Conservation (phyloP, 202 grass and related monocot genomes). For the Saccharum hybrid region DNA sequence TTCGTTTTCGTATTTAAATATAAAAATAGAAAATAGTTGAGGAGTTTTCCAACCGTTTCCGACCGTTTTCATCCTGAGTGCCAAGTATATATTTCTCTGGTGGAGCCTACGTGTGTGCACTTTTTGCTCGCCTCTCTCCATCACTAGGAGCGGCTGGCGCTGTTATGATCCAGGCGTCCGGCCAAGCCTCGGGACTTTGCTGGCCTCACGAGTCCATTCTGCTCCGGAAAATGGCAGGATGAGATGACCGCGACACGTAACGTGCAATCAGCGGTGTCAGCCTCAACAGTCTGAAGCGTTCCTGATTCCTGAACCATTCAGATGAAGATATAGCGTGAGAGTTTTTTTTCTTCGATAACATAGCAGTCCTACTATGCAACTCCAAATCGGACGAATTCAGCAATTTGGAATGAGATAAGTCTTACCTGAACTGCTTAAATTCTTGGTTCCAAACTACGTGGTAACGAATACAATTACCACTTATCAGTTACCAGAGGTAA, state of each 20-base stretch:
- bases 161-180: conserved; percentile 34
- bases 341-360: not conserved
- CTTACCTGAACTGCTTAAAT: conserved; percentile 33
- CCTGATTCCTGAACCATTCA: conserved; percentile 10
- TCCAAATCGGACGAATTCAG: not conserved
- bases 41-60: no score
- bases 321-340: conserved; percentile 29
- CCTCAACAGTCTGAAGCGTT: conserved; percentile 11
- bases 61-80: no score
- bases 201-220: conserved; percentile 44
- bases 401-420: not conserved
- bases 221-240: conserved; percentile 19
- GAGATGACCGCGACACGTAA: conserved; percentile 35
- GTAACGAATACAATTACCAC: conserved; percentile 31
- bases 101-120: not conserved
- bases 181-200: conserved; percentile 39
- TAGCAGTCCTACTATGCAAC: not conserved
- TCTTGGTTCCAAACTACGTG: conserved; percentile 39
- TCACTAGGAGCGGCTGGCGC: not conserved
- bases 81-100: conserved; percentile 1
- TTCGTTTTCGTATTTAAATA: no score
- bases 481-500: conserved; percentile 30
- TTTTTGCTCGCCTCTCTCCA: no score
- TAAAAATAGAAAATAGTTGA: no score
- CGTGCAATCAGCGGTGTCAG: conserved; percentile 1